Evolutionary conservation across 352 stramenopile species (phyloP).

Genomic region (Pythium chondricola): DNA sequence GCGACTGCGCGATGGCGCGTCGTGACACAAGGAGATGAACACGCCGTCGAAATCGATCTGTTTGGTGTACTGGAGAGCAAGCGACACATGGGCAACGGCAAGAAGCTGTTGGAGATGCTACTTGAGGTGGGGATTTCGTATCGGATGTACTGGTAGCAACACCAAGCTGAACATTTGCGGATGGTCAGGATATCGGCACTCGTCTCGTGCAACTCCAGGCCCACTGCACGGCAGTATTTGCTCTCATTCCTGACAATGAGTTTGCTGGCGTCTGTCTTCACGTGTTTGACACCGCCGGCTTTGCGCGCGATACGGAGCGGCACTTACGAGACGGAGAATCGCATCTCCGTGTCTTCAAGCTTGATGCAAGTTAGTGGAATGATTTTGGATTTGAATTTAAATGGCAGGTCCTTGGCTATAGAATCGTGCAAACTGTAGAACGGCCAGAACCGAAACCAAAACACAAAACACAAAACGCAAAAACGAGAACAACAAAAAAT

Average conservation of each 20-base stretch:
- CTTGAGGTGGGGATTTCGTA: conserved; percentile 30
- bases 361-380: background rate
- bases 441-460: no score
- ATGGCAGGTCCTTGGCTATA: no score
- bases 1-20: conserved; percentile 45
- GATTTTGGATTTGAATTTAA: no score
- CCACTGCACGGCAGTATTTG: background rate
- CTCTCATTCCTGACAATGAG: background rate
- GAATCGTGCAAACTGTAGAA: no score
- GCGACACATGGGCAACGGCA: conserved; percentile 43
- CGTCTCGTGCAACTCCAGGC: background rate
- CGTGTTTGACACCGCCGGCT: background rate
- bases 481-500: no score
- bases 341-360: background rate
- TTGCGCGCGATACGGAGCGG: background rate
- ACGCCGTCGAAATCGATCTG: conserved; percentile 49
- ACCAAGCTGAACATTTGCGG: no score
- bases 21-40: conserved; percentile 29
- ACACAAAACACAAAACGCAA: no score
- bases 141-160: conserved; percentile 5
- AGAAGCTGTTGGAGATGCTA: conserved; percentile 37
- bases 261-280: background rate
- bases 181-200: background rate
- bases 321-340: background rate
- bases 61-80: conserved; percentile 52